Percentiles rank a stretch among this genome's conserved stretches.
Conservation (phyloP, 2,329 filamentous ascomycete species). For the Rasamsonia emersonii region DNA sequence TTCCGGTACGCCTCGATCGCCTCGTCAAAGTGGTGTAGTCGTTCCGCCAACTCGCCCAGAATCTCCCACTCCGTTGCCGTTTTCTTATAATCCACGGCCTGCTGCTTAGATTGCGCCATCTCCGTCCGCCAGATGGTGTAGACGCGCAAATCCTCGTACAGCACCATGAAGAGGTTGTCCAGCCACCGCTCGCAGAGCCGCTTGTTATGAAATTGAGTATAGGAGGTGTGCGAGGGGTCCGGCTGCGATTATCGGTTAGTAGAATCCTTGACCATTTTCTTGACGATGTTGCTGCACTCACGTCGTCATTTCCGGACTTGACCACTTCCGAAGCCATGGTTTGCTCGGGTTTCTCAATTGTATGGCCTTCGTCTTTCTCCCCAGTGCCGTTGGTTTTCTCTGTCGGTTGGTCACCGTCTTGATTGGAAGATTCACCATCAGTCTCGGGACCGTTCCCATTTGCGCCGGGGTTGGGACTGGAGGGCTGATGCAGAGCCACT, state of each 20-base stretch:
- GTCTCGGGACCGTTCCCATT: constrained; percentile 24
- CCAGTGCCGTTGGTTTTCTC: constrained; percentile 26
- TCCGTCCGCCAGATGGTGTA: constrained; percentile 99
- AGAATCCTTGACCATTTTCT: neutral
- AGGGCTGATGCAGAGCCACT: constrained; percentile 65
- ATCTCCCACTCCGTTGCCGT: constrained; percentile 98
- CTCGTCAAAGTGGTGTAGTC: constrained; percentile 85
- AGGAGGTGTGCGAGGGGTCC: constrained; percentile 59
- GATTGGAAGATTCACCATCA: constrained; percentile 19
- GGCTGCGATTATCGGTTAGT: constrained; percentile 37
- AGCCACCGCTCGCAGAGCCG: constrained; percentile 95
- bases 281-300: constrained; percentile 30
- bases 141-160: constrained; percentile 94
- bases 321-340: constrained; percentile 68
- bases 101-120: constrained; percentile 88
- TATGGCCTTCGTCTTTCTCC: constrained; percentile 21
- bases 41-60: constrained; percentile 81
- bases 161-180: constrained; percentile 97
- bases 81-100: constrained; percentile 93
- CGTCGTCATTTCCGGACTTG: constrained; percentile 66
- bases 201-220: constrained; percentile 93
- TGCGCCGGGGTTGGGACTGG: constrained; percentile 34
- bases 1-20: constrained; percentile 87
- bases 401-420: constrained; percentile 18
- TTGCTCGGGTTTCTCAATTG: constrained; percentile 70